Conservation (phyloP, 257 asterid species). For the Plectranthus barbatus region DNA sequence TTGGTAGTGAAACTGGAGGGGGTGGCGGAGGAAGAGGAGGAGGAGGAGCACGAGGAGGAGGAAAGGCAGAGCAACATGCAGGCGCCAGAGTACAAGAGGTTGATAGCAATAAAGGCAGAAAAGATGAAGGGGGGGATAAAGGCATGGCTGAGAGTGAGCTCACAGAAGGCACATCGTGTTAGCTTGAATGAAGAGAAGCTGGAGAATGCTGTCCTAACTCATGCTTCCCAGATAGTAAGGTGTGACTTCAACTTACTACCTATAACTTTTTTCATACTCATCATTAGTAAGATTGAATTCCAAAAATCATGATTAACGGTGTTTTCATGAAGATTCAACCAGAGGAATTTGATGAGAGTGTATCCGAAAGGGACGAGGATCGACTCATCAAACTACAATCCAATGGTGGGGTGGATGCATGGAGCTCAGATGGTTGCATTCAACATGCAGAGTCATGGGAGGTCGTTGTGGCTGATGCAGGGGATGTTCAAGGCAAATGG, state of each 20-base stretch:
- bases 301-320: too few relatives aligned
- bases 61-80: slow-evolving; percentile 10
- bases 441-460: slow-evolving; percentile 78
- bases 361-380: slow-evolving; percentile 66
- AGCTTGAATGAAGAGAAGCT: slow-evolving; percentile 83
- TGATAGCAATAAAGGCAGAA: slow-evolving; percentile 58
- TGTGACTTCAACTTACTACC: too few relatives aligned
- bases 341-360: slow-evolving; percentile 72
- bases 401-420: slow-evolving; percentile 68
- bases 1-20: neutral
- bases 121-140: slow-evolving; percentile 58
- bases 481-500: slow-evolving; percentile 82
- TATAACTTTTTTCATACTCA: too few relatives aligned
- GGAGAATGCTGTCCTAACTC: slow-evolving; percentile 48
- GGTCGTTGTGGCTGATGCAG: slow-evolving; percentile 77
- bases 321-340: slow-evolving; percentile 51
- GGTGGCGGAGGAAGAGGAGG: slow-evolving; percentile 30
- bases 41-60: slow-evolving; percentile 24
- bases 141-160: slow-evolving; percentile 42
- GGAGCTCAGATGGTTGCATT: slow-evolving; percentile 88
- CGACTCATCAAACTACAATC: slow-evolving; percentile 76
- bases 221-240: slow-evolving; percentile 65
- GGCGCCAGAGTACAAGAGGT: slow-evolving; percentile 44
- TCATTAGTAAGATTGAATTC: too few relatives aligned
- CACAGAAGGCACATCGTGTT: slow-evolving; percentile 49